These are phyloP conservation scores for Bondarzewia mesenterica DNA, from an alignment of 1,284 basidiomycete species.

Conservation along the genomic window DNA sequence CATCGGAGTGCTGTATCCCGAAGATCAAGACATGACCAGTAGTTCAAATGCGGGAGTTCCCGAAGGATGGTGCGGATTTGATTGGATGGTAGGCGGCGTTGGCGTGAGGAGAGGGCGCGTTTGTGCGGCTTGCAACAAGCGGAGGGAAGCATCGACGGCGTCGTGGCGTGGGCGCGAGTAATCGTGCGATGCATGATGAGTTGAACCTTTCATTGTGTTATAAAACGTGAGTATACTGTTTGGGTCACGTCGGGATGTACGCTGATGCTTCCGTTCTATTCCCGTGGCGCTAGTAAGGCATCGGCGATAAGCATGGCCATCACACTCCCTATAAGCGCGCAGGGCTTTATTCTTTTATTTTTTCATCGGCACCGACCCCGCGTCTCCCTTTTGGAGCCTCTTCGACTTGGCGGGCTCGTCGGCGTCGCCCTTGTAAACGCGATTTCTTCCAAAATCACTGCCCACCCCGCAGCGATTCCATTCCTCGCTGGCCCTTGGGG, in stretches of 20 bases:
- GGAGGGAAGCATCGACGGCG: constrained; percentile 2
- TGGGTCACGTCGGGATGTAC: neutral
- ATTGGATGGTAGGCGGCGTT: constrained; percentile 12
- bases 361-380: neutral
- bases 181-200: neutral
- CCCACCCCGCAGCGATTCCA: neutral
- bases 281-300: neutral
- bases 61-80: constrained; percentile 13
- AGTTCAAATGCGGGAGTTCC: neutral
- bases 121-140: constrained; percentile 14
- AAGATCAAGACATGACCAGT: constrained; percentile 6
- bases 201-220: neutral
- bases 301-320: neutral
- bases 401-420: neutral
- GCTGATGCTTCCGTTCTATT: neutral
- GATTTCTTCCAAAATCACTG: neutral
- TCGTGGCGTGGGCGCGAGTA: neutral
- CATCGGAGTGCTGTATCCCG: constrained; percentile 12
- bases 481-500: neutral
- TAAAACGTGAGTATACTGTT: neutral
- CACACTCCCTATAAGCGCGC: neutral
- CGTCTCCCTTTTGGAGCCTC: neutral
- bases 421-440: neutral
- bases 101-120: constrained; percentile 10
- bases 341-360: neutral